phyloP scores from a whole-genome alignment of 805 yeast species.

The Nakazawaea peltata region DNA sequence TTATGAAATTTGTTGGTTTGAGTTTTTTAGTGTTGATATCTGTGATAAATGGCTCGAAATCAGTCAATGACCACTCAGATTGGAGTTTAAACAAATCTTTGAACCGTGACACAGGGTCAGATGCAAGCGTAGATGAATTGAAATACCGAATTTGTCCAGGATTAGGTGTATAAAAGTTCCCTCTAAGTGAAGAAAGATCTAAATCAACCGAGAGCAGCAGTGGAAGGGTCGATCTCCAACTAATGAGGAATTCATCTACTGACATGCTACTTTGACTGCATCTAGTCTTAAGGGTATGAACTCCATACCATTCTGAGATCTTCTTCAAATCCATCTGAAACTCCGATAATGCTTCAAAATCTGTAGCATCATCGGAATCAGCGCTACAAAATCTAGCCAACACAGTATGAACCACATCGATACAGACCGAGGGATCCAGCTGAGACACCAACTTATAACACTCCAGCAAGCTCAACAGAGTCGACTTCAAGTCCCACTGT shows the following conservation, averaged over 20 bases:
- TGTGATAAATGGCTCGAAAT: conserved; percentile 54
- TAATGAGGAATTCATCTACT: conserved; percentile 48
- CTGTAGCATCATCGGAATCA: no score
- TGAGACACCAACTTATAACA: conserved; percentile 12
- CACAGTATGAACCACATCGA: conserved; percentile 40
- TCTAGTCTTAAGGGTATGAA: conserved; percentile 31
- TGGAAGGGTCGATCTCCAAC: conserved; percentile 42
- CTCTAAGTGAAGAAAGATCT: conserved; percentile 51
- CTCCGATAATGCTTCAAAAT: no score
- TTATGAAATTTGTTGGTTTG: conserved; percentile 48
- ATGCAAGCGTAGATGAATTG: conserved; percentile 38
- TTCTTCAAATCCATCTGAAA: conserved; percentile 31
- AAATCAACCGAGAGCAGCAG: conserved; percentile 49
- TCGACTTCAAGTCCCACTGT: conserved; percentile 3
- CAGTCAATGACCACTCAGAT: conserved; percentile 51
- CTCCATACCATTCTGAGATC: conserved; percentile 61
- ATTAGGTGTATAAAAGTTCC: conserved; percentile 33
- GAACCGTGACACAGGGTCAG: conserved; percentile 40
- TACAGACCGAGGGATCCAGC: no score
- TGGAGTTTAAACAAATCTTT: conserved; percentile 45
- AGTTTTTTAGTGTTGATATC: conserved; percentile 46
- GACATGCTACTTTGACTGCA: neutral
- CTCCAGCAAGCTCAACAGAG: conserved; percentile 11
- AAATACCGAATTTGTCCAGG: conserved; percentile 44
- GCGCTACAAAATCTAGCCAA: conserved; percentile 43